Conservation (phyloP, 169 alveolate genomes). For the Cryptosporidium sp. region DNA sequence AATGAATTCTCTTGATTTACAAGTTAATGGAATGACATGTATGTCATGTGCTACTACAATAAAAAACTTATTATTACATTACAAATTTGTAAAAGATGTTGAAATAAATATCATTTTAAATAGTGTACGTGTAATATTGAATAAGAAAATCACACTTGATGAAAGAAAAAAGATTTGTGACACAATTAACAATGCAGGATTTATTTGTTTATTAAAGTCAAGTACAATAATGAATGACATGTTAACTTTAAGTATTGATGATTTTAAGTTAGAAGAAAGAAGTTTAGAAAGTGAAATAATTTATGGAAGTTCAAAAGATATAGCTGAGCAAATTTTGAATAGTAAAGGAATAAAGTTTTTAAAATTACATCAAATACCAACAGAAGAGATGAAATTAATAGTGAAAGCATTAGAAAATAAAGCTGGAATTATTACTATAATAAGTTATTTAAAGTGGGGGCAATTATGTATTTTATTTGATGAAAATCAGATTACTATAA, state of each 20-base stretch:
- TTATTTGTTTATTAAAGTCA: slow-evolving; percentile 33
- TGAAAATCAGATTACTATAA: slow-evolving; percentile 18
- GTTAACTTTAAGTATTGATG: slow-evolving; percentile 40
- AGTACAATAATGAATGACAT: slow-evolving; percentile 23
- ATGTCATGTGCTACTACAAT: slow-evolving; percentile 61
- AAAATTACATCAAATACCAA: slow-evolving; percentile 10
- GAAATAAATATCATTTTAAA: slow-evolving; percentile 51
- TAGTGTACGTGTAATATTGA: slow-evolving; percentile 35
- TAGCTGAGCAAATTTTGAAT: slow-evolving; percentile 19
- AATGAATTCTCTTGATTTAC: slow-evolving; percentile 58
- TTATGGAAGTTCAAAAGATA: slow-evolving; percentile 32
- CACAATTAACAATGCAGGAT: slow-evolving; percentile 62
- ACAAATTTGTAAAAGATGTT: slow-evolving; percentile 49
- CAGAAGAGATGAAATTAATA: slow-evolving; percentile 27
- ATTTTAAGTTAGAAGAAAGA: slow-evolving; percentile 11
- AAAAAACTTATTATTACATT: slow-evolving; percentile 3
- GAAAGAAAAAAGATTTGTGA: slow-evolving; percentile 38
- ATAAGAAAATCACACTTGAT: slow-evolving; percentile 2
- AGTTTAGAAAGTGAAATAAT: slow-evolving; percentile 48
- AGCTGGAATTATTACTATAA: slow-evolving; percentile 36
- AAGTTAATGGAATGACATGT: slow-evolving; percentile 74
- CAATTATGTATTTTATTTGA: slow-evolving; percentile 56
- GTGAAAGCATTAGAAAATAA: slow-evolving; percentile 23
- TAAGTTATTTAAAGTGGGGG: slow-evolving; percentile 49
- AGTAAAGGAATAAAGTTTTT: slow-evolving; percentile 1